These are phyloP conservation scores for Colletotrichum somersetense DNA, from an alignment of 2,329 filamentous ascomycete species.

Conservation along the genomic window DNA sequence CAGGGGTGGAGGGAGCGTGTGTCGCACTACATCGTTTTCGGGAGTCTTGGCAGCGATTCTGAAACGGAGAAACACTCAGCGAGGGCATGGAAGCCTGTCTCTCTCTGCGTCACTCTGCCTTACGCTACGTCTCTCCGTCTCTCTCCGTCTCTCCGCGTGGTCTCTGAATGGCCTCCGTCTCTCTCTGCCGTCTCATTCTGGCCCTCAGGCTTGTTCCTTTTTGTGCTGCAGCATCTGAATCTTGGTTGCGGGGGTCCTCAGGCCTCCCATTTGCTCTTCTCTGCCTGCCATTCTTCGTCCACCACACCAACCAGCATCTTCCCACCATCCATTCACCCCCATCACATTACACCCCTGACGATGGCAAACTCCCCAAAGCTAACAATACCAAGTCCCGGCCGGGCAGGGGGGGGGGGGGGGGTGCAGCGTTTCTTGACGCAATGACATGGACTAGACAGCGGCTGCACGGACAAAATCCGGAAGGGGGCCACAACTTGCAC, in stretches of 20 bases:
- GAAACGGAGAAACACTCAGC: slow-evolving; percentile 37
- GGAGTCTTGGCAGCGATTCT: slow-evolving; percentile 33
- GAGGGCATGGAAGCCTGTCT: not conserved
- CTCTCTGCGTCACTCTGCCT: not conserved
- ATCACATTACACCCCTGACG: not conserved
- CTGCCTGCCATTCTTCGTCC: not conserved
- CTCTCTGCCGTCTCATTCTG: not conserved
- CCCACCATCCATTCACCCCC: not conserved
- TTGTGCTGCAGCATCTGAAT: not conserved
- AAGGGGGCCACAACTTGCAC: not conserved
- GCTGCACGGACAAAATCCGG: slow-evolving; percentile 29
- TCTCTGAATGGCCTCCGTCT: not conserved
- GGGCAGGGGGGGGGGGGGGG: not conserved
- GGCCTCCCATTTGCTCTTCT: not conserved
- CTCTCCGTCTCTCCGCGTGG: not conserved
- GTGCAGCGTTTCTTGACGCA: slow-evolving; percentile 34
- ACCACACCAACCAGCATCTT: not conserved
- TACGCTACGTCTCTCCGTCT: not conserved
- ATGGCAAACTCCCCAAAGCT: not conserved
- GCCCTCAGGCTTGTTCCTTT: not conserved
- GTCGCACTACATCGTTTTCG: slow-evolving; percentile 36
- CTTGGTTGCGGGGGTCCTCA: not conserved
- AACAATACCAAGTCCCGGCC: not conserved
- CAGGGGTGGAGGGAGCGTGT: not conserved
- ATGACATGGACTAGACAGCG: slow-evolving; percentile 37